These are phyloP conservation scores for Colletotrichum orchidophilum DNA, from an alignment of 2,329 filamentous ascomycete species.

Conservation along the genomic window DNA sequence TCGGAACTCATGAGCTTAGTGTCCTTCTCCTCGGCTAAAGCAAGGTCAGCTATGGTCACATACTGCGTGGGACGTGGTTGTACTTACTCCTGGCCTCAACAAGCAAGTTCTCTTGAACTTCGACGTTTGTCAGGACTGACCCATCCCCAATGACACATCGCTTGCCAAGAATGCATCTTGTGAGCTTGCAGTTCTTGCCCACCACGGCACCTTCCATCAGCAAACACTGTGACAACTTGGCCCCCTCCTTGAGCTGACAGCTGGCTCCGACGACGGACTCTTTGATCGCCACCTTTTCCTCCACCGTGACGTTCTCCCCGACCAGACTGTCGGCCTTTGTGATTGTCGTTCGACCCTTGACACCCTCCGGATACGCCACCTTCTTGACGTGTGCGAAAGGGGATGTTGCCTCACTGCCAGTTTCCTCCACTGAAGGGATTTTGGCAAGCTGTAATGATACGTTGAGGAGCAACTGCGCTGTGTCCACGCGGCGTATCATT, in stretches of 20 bases:
- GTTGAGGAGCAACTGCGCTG: constrained; percentile 80
- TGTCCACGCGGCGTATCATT: constrained; percentile 89
- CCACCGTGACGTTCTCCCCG: constrained; percentile 87
- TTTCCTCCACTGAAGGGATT: constrained; percentile 75
- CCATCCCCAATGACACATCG: constrained; percentile 85
- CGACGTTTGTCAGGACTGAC: constrained; percentile 84
- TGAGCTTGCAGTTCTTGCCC: constrained; percentile 84
- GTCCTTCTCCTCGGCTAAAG: constrained; percentile 71
- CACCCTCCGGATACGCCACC: constrained; percentile 82
- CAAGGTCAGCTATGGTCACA: constrained; percentile 37
- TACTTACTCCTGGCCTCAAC: constrained; percentile 80
- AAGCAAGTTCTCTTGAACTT: constrained; percentile 90
- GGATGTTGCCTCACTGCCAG: constrained; percentile 65
- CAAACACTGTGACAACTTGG: constrained; percentile 85
- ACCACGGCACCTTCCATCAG: constrained; percentile 93
- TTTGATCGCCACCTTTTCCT: constrained; percentile 92
- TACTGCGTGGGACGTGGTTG: neutral
- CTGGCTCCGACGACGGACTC: constrained; percentile 89
- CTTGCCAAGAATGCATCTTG: constrained; percentile 86
- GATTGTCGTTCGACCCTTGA: constrained; percentile 84
- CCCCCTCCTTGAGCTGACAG: constrained; percentile 87
- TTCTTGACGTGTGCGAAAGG: constrained; percentile 83
- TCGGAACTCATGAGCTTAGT: constrained; percentile 75
- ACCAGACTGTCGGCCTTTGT: constrained; percentile 84
- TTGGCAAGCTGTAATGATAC: constrained; percentile 89